Evolutionary conservation across 1,139 yeast species (phyloP).

Genomic region (Zygosaccharomyces pseudobailii): DNA sequence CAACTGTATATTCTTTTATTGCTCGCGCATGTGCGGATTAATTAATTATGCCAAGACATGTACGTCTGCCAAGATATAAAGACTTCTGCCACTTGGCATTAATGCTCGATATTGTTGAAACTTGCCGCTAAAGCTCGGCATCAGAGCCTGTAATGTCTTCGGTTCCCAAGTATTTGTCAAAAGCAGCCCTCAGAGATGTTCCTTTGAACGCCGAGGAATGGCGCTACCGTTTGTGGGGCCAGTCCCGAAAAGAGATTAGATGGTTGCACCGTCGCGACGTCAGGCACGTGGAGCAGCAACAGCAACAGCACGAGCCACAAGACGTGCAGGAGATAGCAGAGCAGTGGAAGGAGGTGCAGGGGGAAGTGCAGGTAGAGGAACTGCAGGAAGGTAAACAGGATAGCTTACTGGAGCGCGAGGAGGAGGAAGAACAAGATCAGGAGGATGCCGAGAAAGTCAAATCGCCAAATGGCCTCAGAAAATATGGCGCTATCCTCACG

Average conservation of each 20-base stretch:
- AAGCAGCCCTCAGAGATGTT: slow-evolving; percentile 42
- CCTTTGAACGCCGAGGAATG: slow-evolving; percentile 41
- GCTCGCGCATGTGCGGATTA: background rate
- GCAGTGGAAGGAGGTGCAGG: slow-evolving; percentile 1
- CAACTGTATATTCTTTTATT: slow-evolving; percentile 2
- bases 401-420: too few relatives aligned
- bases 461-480: slow-evolving; percentile 9
- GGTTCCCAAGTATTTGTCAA: slow-evolving; percentile 17
- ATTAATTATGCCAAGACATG: background rate
- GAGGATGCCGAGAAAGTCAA: slow-evolving; percentile 17
- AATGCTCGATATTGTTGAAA: too few relatives aligned
- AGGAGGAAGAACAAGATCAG: too few relatives aligned
- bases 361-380: background rate
- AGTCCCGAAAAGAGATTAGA: slow-evolving; percentile 34
- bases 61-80: slow-evolving; percentile 1
- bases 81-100: background rate
- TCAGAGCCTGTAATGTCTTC: background rate
- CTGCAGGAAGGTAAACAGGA: background rate
- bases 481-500: slow-evolving; percentile 71
- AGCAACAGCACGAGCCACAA: background rate
- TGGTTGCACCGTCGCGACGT: slow-evolving; percentile 7
- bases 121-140: too few relatives aligned
- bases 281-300: background rate
- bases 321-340: slow-evolving; percentile 2
- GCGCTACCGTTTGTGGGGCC: slow-evolving; percentile 39